Percentiles rank a stretch among this genome's conserved stretches.
Conservation (phyloP, 345 rosid genomes). For the Arabis alpina region DNA sequence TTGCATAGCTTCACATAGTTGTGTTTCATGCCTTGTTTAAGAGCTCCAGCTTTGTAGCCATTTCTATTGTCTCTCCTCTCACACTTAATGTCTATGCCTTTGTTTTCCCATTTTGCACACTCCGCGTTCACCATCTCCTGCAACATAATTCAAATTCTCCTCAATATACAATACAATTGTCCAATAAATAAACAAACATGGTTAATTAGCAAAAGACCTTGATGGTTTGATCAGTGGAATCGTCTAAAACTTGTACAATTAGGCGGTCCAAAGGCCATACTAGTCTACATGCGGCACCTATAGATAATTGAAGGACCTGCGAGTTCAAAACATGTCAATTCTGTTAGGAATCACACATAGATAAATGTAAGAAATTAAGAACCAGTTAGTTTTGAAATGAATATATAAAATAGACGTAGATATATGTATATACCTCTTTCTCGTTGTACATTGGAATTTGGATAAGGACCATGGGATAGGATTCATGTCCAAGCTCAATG, state of each 20-base stretch:
- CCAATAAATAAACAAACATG: not conserved
- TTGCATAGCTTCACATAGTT: slow-evolving; percentile 54
- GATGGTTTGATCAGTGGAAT: slow-evolving; percentile 59
- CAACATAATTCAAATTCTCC: not conserved
- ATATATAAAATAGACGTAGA: not conserved
- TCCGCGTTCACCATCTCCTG: slow-evolving; percentile 42
- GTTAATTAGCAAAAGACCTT: slow-evolving; percentile 45
- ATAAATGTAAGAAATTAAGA: too few relatives aligned
- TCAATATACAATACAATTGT: not conserved
- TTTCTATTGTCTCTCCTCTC: slow-evolving; percentile 53
- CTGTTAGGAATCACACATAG: not conserved
- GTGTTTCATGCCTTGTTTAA: slow-evolving; percentile 63
- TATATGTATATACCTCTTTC: slow-evolving; percentile 30
- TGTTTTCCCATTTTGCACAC: slow-evolving; percentile 41
- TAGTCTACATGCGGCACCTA: slow-evolving; percentile 62
- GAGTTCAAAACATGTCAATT: not conserved
- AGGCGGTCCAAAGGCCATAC: slow-evolving; percentile 64
- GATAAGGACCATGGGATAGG: slow-evolving; percentile 44
- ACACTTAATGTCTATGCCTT: slow-evolving; percentile 42
- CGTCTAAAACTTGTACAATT: slow-evolving; percentile 66
- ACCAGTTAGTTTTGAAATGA: too few relatives aligned
- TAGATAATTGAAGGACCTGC: slow-evolving; percentile 65
- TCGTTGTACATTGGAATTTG: slow-evolving; percentile 47
- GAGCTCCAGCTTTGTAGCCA: slow-evolving; percentile 64
- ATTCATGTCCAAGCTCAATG: slow-evolving; percentile 49